These are phyloP conservation scores for Albizia julibrissin DNA, from an alignment of 306 rosid species.

Conservation along the genomic window DNA sequence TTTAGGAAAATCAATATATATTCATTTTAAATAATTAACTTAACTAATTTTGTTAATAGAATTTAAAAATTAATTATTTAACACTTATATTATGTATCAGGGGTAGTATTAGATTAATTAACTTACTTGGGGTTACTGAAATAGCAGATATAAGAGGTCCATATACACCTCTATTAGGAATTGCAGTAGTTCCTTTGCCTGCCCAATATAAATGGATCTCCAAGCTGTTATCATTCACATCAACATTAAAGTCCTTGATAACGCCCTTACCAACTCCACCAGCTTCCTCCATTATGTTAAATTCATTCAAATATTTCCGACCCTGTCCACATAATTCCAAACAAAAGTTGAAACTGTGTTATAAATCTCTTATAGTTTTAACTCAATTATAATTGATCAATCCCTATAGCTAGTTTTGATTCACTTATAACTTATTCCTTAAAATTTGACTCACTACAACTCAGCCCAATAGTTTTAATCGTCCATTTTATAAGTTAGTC, in stretches of 20 bases:
- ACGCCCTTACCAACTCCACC: slow-evolving; percentile 65
- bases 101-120: neutral
- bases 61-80: too few relatives aligned
- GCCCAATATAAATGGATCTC: slow-evolving; percentile 84
- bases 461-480: too few relatives aligned
- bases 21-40: too few relatives aligned
- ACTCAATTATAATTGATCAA: too few relatives aligned
- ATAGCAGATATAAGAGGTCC: slow-evolving; percentile 93
- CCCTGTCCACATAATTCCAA: slow-evolving; percentile 43
- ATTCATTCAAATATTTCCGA: slow-evolving; percentile 47
- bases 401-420: too few relatives aligned
- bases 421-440: too few relatives aligned
- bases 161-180: slow-evolving; percentile 69
- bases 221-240: slow-evolving; percentile 56
- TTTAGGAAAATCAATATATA: too few relatives aligned
- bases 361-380: too few relatives aligned
- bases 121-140: slow-evolving; percentile 64
- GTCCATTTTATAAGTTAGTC: too few relatives aligned
- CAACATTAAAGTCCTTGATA: slow-evolving; percentile 36
- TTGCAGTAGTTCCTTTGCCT: slow-evolving; percentile 82
- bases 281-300: slow-evolving; percentile 63
- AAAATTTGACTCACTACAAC: too few relatives aligned
- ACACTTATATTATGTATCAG: too few relatives aligned
- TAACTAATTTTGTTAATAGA: too few relatives aligned
- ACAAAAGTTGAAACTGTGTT: neutral